Conservation (phyloP, 164 flowering plant species). For the Tetracentron sinense region DNA sequence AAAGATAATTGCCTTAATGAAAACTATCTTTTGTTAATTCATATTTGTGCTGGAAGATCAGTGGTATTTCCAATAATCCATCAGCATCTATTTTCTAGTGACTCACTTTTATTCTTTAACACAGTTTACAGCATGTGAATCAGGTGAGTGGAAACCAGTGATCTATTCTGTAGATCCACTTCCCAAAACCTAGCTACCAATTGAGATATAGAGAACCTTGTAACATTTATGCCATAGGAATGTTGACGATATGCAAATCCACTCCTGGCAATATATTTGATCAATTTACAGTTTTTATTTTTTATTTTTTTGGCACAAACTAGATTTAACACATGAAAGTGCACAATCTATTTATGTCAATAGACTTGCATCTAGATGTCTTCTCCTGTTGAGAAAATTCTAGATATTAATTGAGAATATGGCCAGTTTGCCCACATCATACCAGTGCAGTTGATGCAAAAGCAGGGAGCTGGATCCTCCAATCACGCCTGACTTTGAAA, state of each 20-base stretch:
- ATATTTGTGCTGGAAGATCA: not conserved
- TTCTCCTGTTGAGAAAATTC: not conserved
- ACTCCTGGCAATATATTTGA: not conserved
- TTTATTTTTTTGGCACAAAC: not conserved
- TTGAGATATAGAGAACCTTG: too few species aligned
- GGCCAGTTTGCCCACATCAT: too few species aligned
- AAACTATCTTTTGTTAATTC: not conserved
- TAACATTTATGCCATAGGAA: too few species aligned
- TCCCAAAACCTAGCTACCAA: not conserved
- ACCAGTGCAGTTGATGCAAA: too few species aligned
- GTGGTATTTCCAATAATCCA: not conserved
- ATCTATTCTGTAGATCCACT: not conserved
- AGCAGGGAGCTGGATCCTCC: not conserved
- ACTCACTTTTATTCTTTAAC: not conserved
- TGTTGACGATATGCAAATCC: too few species aligned
- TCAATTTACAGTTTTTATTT: too few species aligned
- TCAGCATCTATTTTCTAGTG: not conserved
- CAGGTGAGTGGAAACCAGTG: constrained; percentile 1
- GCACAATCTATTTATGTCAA: too few species aligned
- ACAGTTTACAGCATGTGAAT: not conserved
- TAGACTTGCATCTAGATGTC: not conserved
- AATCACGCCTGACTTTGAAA: not conserved
- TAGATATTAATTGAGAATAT: not conserved
- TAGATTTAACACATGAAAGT: not conserved
- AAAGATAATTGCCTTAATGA: not conserved